These are phyloP conservation scores for Hermanozyma aechmeae DNA, from an alignment of 805 yeast genomes.

Conservation along the genomic window DNA sequence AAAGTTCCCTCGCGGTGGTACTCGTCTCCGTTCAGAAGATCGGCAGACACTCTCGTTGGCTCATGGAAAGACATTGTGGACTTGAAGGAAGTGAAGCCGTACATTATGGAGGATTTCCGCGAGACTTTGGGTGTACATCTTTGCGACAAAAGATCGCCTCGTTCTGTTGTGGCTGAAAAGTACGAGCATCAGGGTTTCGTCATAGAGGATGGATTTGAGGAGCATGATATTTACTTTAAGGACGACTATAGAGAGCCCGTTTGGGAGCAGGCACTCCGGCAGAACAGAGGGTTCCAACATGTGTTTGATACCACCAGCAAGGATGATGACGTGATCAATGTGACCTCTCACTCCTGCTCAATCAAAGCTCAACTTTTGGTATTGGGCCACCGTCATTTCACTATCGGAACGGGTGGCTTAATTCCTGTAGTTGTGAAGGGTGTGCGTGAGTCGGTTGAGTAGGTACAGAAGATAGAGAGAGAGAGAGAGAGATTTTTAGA, in stretches of 20 bases:
- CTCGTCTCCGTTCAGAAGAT: constrained; percentile 43
- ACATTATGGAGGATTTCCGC: constrained; percentile 36
- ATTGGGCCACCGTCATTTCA: constrained; percentile 37
- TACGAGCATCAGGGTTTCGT: constrained; percentile 31
- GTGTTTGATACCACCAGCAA: constrained; percentile 15
- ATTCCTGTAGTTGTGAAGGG: constrained; percentile 46
- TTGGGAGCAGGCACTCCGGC: constrained; percentile 30
- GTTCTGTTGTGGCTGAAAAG: constrained; percentile 26
- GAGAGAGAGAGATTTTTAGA: too few species aligned
- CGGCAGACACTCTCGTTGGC: constrained; percentile 37
- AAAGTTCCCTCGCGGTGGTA: constrained; percentile 32
- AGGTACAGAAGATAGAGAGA: too few species aligned
- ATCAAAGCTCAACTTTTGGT: constrained; percentile 40
- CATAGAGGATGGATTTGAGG: constrained; percentile 36
- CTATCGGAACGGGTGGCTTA: constrained; percentile 48
- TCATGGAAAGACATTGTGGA: constrained; percentile 35
- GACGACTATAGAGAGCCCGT: constrained; percentile 29
- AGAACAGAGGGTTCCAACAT: constrained; percentile 26
- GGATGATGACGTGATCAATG: constrained; percentile 21
- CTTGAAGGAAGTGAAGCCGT: constrained; percentile 18
- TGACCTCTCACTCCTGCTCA: constrained; percentile 46
- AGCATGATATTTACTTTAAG: constrained; percentile 35
- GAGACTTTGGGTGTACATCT: constrained; percentile 43
- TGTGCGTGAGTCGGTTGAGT: too few species aligned
- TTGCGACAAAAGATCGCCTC: constrained; percentile 37